Conservation (phyloP, 2,329 filamentous ascomycete genomes). For the Diaporthe batatas region DNA sequence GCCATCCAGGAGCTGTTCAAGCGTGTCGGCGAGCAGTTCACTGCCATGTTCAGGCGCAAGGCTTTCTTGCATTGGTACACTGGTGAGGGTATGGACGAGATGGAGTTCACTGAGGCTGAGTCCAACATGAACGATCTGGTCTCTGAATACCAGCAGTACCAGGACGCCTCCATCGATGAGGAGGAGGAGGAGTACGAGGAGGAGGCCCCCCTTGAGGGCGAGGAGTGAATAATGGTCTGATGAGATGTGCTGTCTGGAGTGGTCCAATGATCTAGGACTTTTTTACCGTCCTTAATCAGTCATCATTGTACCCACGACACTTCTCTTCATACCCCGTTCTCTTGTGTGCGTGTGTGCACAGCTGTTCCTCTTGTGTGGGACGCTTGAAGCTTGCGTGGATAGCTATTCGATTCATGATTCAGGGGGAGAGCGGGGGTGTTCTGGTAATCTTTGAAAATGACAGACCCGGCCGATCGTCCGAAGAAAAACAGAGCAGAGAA, state of each 20-base stretch:
- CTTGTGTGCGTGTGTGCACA: constrained; percentile 26
- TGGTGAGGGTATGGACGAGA: constrained; percentile 99
- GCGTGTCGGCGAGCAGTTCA: constrained; percentile 99
- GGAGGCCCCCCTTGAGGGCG: constrained; percentile 83
- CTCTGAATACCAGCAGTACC: constrained; percentile 99
- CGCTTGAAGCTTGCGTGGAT: constrained; percentile 35
- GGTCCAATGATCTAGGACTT: constrained; percentile 37
- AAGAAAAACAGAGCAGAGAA: constrained; percentile 25
- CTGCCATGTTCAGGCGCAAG: constrained; percentile 99
- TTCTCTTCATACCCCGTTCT: constrained; percentile 23
- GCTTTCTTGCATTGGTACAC: constrained; percentile 99
- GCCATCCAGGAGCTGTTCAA: constrained; percentile 99
- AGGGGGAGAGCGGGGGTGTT: constrained; percentile 21
- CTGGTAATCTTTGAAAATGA: constrained; percentile 36
- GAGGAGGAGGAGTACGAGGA: constrained; percentile 96
- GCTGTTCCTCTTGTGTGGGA: constrained; percentile 30
- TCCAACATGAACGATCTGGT: constrained; percentile 99
- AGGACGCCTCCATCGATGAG: constrained; percentile 97
- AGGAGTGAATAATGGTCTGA: constrained; percentile 59
- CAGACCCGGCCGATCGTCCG: constrained; percentile 33
- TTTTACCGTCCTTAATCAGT: constrained; percentile 35
- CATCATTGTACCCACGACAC: constrained; percentile 40
- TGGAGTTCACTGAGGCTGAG: constrained; percentile 99
- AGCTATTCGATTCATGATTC: constrained; percentile 38
- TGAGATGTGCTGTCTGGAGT: constrained; percentile 32